Evolutionary conservation across 1,139 yeast genomes (phyloP).

Genomic region (Kodamaea arcana): DNA sequence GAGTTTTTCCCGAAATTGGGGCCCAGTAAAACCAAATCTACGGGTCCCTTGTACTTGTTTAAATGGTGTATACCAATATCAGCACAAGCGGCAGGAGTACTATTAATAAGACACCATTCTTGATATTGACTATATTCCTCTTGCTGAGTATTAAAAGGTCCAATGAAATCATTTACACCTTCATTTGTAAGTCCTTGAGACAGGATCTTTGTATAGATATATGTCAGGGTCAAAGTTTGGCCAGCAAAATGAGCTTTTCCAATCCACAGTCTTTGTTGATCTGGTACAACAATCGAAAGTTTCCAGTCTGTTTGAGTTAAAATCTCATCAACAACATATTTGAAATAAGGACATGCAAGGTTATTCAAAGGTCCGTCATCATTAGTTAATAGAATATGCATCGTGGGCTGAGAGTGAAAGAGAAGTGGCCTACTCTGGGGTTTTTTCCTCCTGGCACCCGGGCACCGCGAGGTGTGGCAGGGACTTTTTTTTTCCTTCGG

Average conservation of each 20-base stretch:
- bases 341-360: constrained; percentile 78
- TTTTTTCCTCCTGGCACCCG: no score
- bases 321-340: constrained; percentile 73
- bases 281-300: constrained; percentile 78
- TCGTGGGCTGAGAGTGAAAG: no score
- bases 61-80: constrained; percentile 84
- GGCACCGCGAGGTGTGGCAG: no score
- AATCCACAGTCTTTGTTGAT: constrained; percentile 80
- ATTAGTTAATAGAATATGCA: constrained; percentile 64
- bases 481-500: no score
- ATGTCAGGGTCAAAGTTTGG: constrained; percentile 62
- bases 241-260: constrained; percentile 97
- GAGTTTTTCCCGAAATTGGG: constrained; percentile 96
- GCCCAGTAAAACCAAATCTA: constrained; percentile 87
- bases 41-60: constrained; percentile 48
- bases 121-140: constrained; percentile 31
- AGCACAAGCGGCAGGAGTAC: constrained; percentile 95
- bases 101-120: constrained; percentile 85
- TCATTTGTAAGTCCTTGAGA: constrained; percentile 22
- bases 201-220: constrained; percentile 50
- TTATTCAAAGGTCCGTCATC: constrained; percentile 95
- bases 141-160: constrained; percentile 61
- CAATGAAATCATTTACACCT: constrained; percentile 49
- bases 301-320: constrained; percentile 71
- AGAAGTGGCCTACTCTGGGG: no score